Base-by-base conservation (phyloP, 2,329 filamentous ascomycete species). In the Ascosphaera apis region DNA sequence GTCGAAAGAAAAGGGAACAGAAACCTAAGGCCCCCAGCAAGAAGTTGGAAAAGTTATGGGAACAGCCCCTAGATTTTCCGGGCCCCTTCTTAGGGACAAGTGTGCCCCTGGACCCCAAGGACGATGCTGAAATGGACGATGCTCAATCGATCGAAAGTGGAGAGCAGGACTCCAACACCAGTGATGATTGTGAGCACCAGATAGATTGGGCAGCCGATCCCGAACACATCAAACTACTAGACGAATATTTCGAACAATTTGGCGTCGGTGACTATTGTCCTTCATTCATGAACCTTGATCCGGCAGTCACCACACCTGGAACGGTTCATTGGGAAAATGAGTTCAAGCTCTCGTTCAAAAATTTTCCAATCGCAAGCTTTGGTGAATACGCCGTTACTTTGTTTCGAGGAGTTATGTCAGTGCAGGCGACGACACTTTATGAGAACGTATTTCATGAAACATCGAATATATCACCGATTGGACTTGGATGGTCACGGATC, bases 401-500 rank as follows among this genome's bases (percentile, higher is more conserved):
- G 13, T 42, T 56, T 11, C 45, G 48, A 18, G 46, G 53, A 32
- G 53, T 53, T 4, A 47, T 53, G 35, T 45, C 49, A 18, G 35
- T 42, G 2, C 42, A 45, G 16, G 43, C 50, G 8, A 49, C 46
- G n/a, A 46, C 56, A 1, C 34, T 57, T 12, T 54, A 47, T 39
- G 43, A 42, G 11, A 42, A 40, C 3, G 45, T 51, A 9, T 43
- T 57, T 5, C 43, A 43, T 12, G 51, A 51, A 41, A 47, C 36
- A 35, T 44, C 49, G 37, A 43, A 42, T 23, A 48, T 43, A 32
- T 42, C 44, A 33, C 39, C 21, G 11, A 25, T 25, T 11, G 11
- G 21, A 5, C 5, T 5, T 6, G 13, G 13, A 33, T 53, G 47
- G 33, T 62, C 69, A 39, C 64, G 70, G 5, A 58, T 72, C 27